These are phyloP conservation scores for Trichocladium antarcticum DNA, from an alignment of 495 filamentous ascomycete species.

Conservation along the genomic window DNA sequence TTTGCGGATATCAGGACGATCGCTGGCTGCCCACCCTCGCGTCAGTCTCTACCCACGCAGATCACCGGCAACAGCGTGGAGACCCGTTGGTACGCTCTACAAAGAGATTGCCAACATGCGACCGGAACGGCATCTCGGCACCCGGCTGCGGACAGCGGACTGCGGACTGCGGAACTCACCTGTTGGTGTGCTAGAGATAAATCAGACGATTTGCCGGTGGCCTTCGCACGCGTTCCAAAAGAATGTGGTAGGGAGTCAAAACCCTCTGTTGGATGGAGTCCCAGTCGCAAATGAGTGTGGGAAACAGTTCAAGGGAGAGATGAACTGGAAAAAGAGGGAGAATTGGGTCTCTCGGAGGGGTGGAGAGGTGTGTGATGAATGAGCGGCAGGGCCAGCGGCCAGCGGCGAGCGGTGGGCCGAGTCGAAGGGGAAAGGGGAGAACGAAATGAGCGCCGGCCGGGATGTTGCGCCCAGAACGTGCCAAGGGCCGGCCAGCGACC, in stretches of 20 bases:
- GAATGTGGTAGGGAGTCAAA: conserved; percentile 48
- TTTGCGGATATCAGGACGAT: too few species aligned
- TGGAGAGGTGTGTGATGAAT: conserved; percentile 19
- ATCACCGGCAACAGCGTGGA: not conserved
- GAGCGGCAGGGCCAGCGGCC: conserved; percentile 15
- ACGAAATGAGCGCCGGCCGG: conserved; percentile 28
- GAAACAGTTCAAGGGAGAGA: conserved; percentile 22
- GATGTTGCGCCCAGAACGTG: conserved; percentile 18
- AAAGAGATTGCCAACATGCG: not conserved
- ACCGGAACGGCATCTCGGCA: not conserved
- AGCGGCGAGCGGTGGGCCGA: conserved; percentile 2
- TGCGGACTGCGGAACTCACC: conserved; percentile 6
- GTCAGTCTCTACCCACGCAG: not conserved
- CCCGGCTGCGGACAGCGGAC: not conserved
- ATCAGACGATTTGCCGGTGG: not conserved
- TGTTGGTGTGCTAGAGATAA: not conserved
- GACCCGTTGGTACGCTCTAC: not conserved
- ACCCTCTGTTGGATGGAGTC: conserved; percentile 43
- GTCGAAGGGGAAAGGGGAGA: conserved; percentile 24
- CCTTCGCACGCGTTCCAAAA: conserved; percentile 37
- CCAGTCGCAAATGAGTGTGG: conserved; percentile 15
- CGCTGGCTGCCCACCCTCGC: too few species aligned
- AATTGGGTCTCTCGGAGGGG: conserved; percentile 14
- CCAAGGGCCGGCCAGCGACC: conserved; percentile 9
- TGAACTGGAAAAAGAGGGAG: conserved; percentile 17